phyloP scores from a whole-genome alignment of 176 grass and related monocot genomes.

The Oryza coarctata region DNA sequence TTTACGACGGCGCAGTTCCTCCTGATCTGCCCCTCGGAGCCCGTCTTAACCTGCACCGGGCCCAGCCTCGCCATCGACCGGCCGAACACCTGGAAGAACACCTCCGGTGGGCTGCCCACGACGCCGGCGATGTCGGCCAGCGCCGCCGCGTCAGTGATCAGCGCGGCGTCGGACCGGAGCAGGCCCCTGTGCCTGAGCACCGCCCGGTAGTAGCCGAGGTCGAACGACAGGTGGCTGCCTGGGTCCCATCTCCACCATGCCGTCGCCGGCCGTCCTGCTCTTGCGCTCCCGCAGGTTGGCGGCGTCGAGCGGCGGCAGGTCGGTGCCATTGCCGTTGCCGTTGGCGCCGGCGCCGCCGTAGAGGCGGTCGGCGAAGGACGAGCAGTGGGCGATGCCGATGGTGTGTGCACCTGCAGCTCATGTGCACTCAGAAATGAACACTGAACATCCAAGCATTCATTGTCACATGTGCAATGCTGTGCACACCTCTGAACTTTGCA shows the following conservation, averaged over 20 bases:
- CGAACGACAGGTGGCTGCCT: constrained; percentile 71
- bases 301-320: constrained; percentile 58
- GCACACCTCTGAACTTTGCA: neutral
- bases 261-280: constrained; percentile 43
- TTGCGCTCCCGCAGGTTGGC: constrained; percentile 63
- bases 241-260: constrained; percentile 91
- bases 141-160: constrained; percentile 42
- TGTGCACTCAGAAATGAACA: neutral
- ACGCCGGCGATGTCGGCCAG: constrained; percentile 40
- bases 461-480: too few species aligned
- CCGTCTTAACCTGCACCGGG: constrained; percentile 57
- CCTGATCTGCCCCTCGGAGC: constrained; percentile 61
- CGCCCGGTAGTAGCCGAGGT: constrained; percentile 67
- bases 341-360: constrained; percentile 44
- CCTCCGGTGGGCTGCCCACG: constrained; percentile 23
- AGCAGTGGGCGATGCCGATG: constrained; percentile 73
- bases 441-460: neutral
- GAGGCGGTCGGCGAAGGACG: constrained; percentile 53
- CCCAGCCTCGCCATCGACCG: constrained; percentile 70
- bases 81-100: constrained; percentile 66
- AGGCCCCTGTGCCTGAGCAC: constrained; percentile 66
- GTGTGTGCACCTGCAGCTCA: constrained; percentile 79
- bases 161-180: constrained; percentile 63
- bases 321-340: constrained; percentile 13
- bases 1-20: constrained; percentile 62